These are phyloP conservation scores for Diaporthe sp. DNA, from an alignment of 2,329 filamentous ascomycete genomes.

Conservation along the genomic window DNA sequence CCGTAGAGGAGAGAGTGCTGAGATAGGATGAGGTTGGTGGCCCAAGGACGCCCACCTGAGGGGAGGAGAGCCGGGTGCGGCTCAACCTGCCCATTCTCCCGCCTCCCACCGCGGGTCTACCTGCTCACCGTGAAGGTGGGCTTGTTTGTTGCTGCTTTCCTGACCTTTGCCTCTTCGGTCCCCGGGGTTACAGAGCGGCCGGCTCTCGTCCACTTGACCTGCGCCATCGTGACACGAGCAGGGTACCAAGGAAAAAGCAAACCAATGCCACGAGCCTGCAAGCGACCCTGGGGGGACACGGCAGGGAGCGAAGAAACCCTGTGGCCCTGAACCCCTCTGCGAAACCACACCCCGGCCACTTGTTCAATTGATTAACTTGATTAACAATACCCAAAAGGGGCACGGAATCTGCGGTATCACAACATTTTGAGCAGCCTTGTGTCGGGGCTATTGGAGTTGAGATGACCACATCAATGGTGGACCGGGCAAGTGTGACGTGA, in stretches of 20 bases:
- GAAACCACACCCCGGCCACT: neutral
- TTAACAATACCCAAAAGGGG: neutral
- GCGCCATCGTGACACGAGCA: constrained; percentile 34
- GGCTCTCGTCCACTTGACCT: constrained; percentile 33
- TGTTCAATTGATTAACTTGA: neutral
- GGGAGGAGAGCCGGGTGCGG: constrained; percentile 6
- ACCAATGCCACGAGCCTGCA: constrained; percentile 35
- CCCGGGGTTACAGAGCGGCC: constrained; percentile 17
- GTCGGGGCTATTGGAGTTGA: constrained; percentile 17
- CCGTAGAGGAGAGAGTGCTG: constrained; percentile 4
- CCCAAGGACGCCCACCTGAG: neutral
- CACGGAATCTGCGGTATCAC: neutral
- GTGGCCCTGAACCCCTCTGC: neutral
- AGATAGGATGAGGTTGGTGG: constrained; percentile 4
- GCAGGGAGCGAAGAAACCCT: constrained; percentile 15
- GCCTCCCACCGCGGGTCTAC: neutral
- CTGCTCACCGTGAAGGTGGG: constrained; percentile 20
- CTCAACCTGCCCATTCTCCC: constrained; percentile 26
- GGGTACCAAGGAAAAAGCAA: constrained; percentile 27
- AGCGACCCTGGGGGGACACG: constrained; percentile 33
- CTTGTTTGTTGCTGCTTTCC: neutral
- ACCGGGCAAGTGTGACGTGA: neutral
- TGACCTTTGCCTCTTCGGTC: neutral
- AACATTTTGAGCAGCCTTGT: constrained; percentile 10
- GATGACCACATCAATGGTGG: constrained; percentile 3